A percentile compares a stretch with the other conserved stretches of the same genome.
phyloP scores from a whole-genome alignment of 768 basidiomycete species.

The Lactifluus hygrophoroides region DNA sequence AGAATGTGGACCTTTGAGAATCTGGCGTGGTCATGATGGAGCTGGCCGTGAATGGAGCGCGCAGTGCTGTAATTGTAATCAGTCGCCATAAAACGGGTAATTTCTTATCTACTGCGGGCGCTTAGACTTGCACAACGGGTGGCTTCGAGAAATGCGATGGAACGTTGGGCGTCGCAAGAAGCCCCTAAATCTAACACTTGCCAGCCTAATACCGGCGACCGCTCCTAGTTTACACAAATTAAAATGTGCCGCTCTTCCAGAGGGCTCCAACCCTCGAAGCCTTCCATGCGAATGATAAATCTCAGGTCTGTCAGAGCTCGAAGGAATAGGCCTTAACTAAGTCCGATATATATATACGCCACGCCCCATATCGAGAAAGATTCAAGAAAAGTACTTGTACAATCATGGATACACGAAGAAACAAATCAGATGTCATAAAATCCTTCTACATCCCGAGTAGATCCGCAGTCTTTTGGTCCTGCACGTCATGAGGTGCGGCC shows the following conservation, averaged over 20 bases:
- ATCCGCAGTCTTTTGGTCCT: not conserved
- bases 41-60: not conserved
- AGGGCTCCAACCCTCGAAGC: not conserved
- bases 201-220: not conserved
- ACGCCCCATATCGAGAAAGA: not conserved
- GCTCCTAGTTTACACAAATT: no score
- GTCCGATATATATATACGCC: not conserved
- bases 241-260: no score
- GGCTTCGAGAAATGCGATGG: not conserved
- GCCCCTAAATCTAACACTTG: no score
- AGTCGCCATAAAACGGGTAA: not conserved
- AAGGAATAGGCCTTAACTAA: no score
- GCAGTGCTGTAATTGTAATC: not conserved
- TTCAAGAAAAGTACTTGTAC: not conserved
- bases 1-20: slow-evolving; percentile 38
- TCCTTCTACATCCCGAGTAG: slow-evolving; percentile 5
- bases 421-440: slow-evolving; percentile 1
- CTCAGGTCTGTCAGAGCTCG: no score
- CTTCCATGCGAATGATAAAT: not conserved
- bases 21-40: slow-evolving; percentile 8
- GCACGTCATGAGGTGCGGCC: not conserved
- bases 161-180: no score
- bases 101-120: not conserved
- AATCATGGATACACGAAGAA: not conserved
- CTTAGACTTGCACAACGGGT: not conserved